Evolutionary conservation across 805 yeast genomes (phyloP).

Genomic region (Candida alai): DNA sequence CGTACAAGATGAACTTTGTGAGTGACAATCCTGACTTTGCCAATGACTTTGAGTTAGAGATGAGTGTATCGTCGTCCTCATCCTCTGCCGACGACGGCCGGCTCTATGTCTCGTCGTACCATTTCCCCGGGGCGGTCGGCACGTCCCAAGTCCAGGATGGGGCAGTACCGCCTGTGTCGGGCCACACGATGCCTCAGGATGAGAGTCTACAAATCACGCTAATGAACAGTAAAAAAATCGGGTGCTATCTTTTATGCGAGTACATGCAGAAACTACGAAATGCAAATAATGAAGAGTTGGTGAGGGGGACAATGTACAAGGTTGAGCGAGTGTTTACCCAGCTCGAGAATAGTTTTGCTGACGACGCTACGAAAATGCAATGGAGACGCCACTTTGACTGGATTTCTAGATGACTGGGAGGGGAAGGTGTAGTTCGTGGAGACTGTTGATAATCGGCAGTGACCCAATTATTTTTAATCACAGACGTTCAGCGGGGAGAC

Average conservation of each 20-base stretch:
- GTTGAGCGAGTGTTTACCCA: conserved; percentile 15
- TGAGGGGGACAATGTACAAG: conserved; percentile 9
- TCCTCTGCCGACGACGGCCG: background rate
- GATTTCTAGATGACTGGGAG: too few species aligned
- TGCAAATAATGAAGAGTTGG: conserved; percentile 9
- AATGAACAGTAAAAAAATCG: conserved; percentile 1
- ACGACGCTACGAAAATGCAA: conserved; percentile 13
- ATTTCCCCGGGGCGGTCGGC: too few species aligned
- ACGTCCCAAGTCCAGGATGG: too few species aligned
- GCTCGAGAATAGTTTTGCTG: conserved; percentile 18
- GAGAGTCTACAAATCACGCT: too few species aligned
- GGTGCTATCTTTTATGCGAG: conserved; percentile 17
- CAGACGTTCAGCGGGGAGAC: too few species aligned
- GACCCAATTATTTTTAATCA: too few species aligned
- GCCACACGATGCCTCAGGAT: too few species aligned
- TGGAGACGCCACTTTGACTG: conserved; percentile 19
- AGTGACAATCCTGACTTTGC: conserved; percentile 8
- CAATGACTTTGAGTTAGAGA: conserved; percentile 2
- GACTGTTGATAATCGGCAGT: too few species aligned
- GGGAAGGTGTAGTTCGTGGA: too few species aligned
- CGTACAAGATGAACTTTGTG: conserved; percentile 22
- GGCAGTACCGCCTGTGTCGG: too few species aligned
- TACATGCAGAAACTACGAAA: conserved; percentile 15
- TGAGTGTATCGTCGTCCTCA: background rate
- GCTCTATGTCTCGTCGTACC: background rate